Evolutionary conservation across 163 green algal species (phyloP).

Genomic region (Trebouxia gelatinosa): DNA sequence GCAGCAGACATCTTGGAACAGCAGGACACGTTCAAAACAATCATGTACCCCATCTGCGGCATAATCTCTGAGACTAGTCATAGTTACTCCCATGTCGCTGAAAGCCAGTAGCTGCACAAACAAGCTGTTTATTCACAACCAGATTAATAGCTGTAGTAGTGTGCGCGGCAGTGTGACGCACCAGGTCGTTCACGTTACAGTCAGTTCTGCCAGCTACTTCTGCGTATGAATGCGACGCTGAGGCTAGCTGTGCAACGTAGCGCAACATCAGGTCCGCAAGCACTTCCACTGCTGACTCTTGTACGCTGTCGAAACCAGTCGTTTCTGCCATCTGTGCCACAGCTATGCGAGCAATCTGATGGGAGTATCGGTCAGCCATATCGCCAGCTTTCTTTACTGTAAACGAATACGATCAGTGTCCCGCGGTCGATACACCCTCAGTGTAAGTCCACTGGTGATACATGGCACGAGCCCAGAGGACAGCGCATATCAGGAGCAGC

Average conservation of each 20-base stretch:
- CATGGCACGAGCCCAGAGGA: constrained; percentile 31
- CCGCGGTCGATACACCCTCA: too few relatives aligned
- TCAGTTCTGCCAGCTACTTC: constrained; percentile 70
- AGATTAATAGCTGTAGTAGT: too few relatives aligned
- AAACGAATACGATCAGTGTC: too few relatives aligned
- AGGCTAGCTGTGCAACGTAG: constrained; percentile 69
- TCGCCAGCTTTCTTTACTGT: too few relatives aligned
- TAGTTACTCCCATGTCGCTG: constrained; percentile 64
- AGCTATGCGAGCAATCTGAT: constrained; percentile 48
- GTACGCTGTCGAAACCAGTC: constrained; percentile 47
- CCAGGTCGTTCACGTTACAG: constrained; percentile 69
- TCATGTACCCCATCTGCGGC: constrained; percentile 17
- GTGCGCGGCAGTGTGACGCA: too few relatives aligned
- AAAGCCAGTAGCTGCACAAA: constrained; percentile 58
- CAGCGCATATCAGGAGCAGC: constrained; percentile 30
- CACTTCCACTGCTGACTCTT: constrained; percentile 64
- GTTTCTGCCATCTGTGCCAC: constrained; percentile 65
- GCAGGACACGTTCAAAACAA: not conserved
- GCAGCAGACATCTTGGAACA: not conserved
- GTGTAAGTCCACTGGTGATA: constrained; percentile 34
- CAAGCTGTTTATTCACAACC: too few relatives aligned
- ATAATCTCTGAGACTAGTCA: constrained; percentile 57
- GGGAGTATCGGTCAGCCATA: constrained; percentile 55
- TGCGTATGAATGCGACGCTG: constrained; percentile 58
- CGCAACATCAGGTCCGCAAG: constrained; percentile 75